Percentiles rank a stretch among this genome's conserved stretches.
phyloP scores from a whole-genome alignment of 768 basidiomycete genomes.

The Gloeopeniophorella convolvens region DNA sequence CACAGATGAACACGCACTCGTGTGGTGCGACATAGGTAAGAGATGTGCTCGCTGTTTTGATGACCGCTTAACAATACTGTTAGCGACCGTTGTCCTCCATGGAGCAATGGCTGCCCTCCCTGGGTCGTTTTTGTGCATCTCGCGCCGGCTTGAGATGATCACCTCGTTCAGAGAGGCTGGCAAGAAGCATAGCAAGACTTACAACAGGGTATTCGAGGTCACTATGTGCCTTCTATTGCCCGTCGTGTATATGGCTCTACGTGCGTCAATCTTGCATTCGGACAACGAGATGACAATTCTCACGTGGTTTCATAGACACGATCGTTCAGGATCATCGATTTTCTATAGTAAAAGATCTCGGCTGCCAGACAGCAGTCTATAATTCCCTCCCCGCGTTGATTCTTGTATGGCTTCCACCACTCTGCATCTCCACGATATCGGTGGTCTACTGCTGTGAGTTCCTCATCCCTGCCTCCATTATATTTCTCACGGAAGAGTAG shows the following conservation, averaged over 20 bases:
- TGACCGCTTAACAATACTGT: background rate
- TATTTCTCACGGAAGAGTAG: constrained; percentile 2
- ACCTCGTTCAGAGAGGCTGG: background rate
- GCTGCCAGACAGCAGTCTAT: constrained; percentile 20
- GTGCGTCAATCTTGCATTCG: constrained; percentile 3
- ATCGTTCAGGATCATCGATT: constrained; percentile 20
- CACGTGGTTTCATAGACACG: constrained; percentile 12
- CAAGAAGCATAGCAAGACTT: background rate
- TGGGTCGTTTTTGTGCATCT: constrained; percentile 16
- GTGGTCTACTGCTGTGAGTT: constrained; percentile 17
- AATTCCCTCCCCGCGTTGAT: constrained; percentile 16
- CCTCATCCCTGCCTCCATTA: background rate
- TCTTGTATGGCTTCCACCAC: constrained; percentile 20
- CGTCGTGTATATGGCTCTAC: constrained; percentile 17
- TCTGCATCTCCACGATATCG: constrained; percentile 13
- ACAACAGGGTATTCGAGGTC: constrained; percentile 4
- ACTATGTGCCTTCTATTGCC: constrained; percentile 14
- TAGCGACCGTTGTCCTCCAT: constrained; percentile 18
- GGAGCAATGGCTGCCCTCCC: constrained; percentile 21
- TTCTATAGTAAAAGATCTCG: constrained; percentile 15
- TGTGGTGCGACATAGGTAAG: constrained; percentile 39
- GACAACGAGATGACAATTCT: background rate
- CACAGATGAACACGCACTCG: constrained; percentile 22
- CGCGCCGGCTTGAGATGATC: constrained; percentile 17
- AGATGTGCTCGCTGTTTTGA: background rate